Base-by-base conservation (phyloP, 1,284 basidiomycete genomes). In the Malassezia restricta region DNA sequence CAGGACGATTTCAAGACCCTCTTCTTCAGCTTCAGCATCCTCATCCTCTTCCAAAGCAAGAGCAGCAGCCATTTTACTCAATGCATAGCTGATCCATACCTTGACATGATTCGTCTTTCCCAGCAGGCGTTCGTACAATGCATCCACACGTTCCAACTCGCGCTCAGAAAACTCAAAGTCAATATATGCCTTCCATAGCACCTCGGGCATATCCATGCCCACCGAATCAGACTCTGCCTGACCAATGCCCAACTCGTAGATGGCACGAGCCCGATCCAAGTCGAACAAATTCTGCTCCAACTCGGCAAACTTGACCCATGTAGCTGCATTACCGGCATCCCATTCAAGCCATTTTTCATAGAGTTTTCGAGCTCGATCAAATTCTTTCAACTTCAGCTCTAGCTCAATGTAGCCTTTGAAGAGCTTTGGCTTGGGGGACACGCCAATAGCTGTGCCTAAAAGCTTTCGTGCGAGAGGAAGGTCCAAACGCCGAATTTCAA, bases 261-360 rank as follows among this genome's bases (percentile, higher is more conserved):
- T 90, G 3, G 83, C 91, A 12, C 95, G 84, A 3, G 90, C 87
- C 42, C 94, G 88, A 27, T 83, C 78, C 71, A 86, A 84, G 74
- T 98, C 94, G 74, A 88, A 87, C 1, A 98, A 80, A 49, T 87
- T 86, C 0, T 83, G 82, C 76, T 98, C 94, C 37, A 98, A 81
- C 71, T 95, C 90, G 9, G 92, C 89, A 74, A 86, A 99, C 73
- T 87, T 86, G 74, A 99, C 94, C 94, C 94, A 99, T 11, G 65
- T 68, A 30, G 59, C 53, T 20, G 64, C 56, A 52, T 65, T 71
- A 51, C 52, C 62, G 8, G 70, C 45, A 47, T 73, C 66, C 70
- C 70, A 73, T 39, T 70, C 64, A 84, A 79, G 8, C 75, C 89
- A 94, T 74, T 94, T 94, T 71, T 96, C 84, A 71, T 98, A 98